Percentiles rank a stretch among this genome's conserved stretches.
Conservation (phyloP, 1,139 yeast genomes). For the Sugiyamaella japonica region DNA sequence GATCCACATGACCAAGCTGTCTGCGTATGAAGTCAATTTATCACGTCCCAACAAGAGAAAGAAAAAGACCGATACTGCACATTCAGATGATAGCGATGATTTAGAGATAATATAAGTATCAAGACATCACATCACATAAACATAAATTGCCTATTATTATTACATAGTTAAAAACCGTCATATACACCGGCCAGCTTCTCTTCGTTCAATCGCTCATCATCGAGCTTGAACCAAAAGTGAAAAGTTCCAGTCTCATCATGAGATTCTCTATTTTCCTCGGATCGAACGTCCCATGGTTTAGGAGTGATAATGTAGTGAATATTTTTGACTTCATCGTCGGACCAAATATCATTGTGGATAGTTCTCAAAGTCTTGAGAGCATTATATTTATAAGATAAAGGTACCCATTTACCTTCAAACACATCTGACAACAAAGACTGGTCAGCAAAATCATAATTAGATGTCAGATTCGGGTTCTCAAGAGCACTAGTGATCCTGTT, state of each 20-base stretch:
- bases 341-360: conserved; percentile 50
- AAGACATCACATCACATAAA: too few relatives aligned
- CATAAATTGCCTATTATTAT: background rate
- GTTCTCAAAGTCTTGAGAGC: conserved; percentile 51
- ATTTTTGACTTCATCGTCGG: conserved; percentile 49
- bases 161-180: conserved; percentile 22
- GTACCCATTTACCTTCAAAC: conserved; percentile 50
- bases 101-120: conserved; percentile 38
- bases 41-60: conserved; percentile 19
- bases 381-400: conserved; percentile 53
- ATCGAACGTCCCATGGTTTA: conserved; percentile 55
- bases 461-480: conserved; percentile 40
- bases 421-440: conserved; percentile 57
- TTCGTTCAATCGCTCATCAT: conserved; percentile 41
- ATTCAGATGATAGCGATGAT: conserved; percentile 37
- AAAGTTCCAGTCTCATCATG: conserved; percentile 41
- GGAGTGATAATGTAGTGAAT: conserved; percentile 56
- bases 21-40: conserved; percentile 19
- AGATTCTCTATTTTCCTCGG: conserved; percentile 27
- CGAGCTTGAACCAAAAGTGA: conserved; percentile 36
- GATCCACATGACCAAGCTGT: conserved; percentile 13
- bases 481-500: conserved; percentile 44
- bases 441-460: conserved; percentile 54
- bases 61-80: background rate
- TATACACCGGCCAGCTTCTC: conserved; percentile 19